Evolutionary conservation across 345 rosid genomes (phyloP), one percentile per base, ranked within the genome.

Genomic region (Citrus glauca): DNA sequence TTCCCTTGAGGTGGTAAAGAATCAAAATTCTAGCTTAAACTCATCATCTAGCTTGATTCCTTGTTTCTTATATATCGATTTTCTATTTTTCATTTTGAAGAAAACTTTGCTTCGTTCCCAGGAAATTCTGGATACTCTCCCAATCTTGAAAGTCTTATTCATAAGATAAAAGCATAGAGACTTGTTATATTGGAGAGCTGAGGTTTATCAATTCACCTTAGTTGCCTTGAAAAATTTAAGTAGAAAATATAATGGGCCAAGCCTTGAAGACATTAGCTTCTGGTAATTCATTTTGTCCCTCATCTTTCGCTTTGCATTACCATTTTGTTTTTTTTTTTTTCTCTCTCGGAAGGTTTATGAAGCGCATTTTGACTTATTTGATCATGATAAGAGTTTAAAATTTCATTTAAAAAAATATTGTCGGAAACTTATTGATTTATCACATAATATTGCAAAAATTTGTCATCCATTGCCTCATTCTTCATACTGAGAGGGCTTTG

Each of bases 261-360:
- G 55, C 16, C 25, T 38, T 74, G 27, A 45, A 63, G 69, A 30
- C 77, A 66, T 74, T 72, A 37, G 72, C 69, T 69, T 82, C 81
- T 64, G 84, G 84, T 78, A 82, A 22, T 27, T 11, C 61, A 32
- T 64, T 42, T 27, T 24, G 3, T 4, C 69, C 45, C 7, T 53
- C 22, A 17, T 53, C 22, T 53, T 0, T 53, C 57, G 17, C 22
- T 53, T 17, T 53, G 57, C 19, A 53, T 17, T 53, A 53, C 56
- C 22, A 50, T 65, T 9, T 33, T 14, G 7, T 35, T 48, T n/a
- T 30, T 22, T 4, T 17, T 20, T n/a, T n/a, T 24, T 1, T 19
- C 4, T 17, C 30, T 19, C 4, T 28, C 19, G 19, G 7, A 25
- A 5, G 9, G 8, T 35, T 35, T 25, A 60, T 30, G 20, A 13